These are phyloP conservation scores for Austroboletus novae-zelandiae DNA, from an alignment of 1,284 basidiomycete species.

Conservation along the genomic window DNA sequence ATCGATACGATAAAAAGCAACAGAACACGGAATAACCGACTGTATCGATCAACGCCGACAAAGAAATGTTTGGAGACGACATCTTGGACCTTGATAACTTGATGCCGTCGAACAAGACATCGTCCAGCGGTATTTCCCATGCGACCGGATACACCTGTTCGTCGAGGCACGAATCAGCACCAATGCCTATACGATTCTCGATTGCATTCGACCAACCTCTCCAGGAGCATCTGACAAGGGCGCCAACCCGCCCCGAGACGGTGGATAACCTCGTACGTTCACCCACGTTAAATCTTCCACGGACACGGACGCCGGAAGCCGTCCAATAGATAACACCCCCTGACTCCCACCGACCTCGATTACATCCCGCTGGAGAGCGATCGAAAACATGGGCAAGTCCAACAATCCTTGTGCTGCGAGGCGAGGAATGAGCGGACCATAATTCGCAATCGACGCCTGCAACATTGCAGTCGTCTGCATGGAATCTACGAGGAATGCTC, in stretches of 20 bases:
- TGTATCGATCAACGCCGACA: conserved; percentile 38
- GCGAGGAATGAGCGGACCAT: conserved; percentile 40
- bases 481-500: conserved; percentile 6
- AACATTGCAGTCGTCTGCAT: conserved; percentile 16
- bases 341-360: conserved; percentile 50
- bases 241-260: conserved; percentile 41
- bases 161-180: conserved; percentile 8
- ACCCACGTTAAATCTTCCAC: conserved; percentile 50
- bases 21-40: conserved; percentile 11
- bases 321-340: conserved; percentile 51
- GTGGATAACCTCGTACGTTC: conserved; percentile 44
- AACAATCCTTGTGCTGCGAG: conserved; percentile 35
- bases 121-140: conserved; percentile 38
- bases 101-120: conserved; percentile 36
- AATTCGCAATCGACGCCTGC: conserved; percentile 20
- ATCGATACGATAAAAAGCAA: not conserved
- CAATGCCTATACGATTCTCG: not conserved
- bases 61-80: conserved; percentile 26
- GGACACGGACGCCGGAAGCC: conserved; percentile 43
- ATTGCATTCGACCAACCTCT: conserved; percentile 39
- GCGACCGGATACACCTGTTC: conserved; percentile 32
- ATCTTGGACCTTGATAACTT: conserved; percentile 31
- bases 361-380: conserved; percentile 50
- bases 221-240: conserved; percentile 42
- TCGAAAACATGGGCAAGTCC: conserved; percentile 39